Evolutionary conservation across 768 basidiomycete species (phyloP), one percentile per base, ranked within the genome.

Genomic region (Strobilomyces confusus): DNA sequence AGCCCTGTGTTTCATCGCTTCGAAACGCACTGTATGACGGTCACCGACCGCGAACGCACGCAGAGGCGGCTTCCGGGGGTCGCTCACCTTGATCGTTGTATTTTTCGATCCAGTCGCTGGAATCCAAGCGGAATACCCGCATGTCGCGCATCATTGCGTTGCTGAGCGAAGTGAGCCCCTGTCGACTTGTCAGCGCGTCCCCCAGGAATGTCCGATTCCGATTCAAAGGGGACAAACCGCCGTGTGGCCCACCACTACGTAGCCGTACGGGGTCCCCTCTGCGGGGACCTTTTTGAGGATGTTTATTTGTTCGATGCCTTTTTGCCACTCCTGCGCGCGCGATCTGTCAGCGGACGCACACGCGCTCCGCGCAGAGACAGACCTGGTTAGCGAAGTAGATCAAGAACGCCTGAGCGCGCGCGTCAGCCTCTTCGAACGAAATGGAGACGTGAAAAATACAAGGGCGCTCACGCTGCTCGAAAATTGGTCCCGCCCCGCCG

Each of bases 71-170:
- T 19, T 26, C 14, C 29, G 13, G 15, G 34, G 20, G 3, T 12
- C 14, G 25, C 54, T 1, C 17, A 47, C 45, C n/a, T 43, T 52
- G 40, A 25, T 32, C 36, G 2, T 36, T 20, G 9, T 23, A 37
- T 26, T 38, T 44, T 2, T 17, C 1, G 7, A 53, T 1, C 46
- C 55, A 54, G 15, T 49, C 13, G 8, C 13, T 1, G 9, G 9
- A 36, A 25, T 41, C 51, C 12, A 49, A 20, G 25, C 37, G 47
- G 42, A 48, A 44, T 22, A 48, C 51, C 9, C 56, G 52, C 14
- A 8, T 4, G 22, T 49, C 44, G 26, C 41, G 25, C 25, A 55
- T 29, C 25, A 56, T 1, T 2, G 22, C 55, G 5, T 44, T 48
- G 3, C 42, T 33, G 32, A 44, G 30, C 34, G 20, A 48, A 14